Percentiles rank a stretch among this genome's conserved stretches.
Evolutionary conservation across 1,284 basidiomycete genomes (phyloP).

Genomic region (Vanrija humicola): DNA sequence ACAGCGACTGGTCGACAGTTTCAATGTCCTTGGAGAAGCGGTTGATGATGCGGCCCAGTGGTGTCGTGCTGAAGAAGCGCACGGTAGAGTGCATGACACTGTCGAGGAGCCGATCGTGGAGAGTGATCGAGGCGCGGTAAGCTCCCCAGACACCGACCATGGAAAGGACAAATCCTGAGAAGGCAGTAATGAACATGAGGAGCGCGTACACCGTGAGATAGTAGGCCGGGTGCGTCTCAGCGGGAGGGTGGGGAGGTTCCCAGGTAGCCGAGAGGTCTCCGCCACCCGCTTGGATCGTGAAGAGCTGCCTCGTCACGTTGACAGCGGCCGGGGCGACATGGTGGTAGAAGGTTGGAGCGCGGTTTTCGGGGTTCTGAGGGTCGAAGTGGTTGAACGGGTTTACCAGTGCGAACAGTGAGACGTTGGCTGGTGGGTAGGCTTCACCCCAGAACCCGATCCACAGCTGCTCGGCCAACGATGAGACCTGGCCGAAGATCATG

Average conservation of each 20-base stretch:
- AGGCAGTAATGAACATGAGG: slow-evolving; percentile 32
- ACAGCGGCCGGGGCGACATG: too few relatives aligned
- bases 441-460: slow-evolving; percentile 67
- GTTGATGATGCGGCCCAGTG: slow-evolving; percentile 63
- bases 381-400: slow-evolving; percentile 10
- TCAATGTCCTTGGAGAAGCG: slow-evolving; percentile 77
- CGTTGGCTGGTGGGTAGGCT: slow-evolving; percentile 29
- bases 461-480: slow-evolving; percentile 52
- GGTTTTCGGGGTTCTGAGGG: background rate
- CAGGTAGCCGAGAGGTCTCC: slow-evolving; percentile 33
- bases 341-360: too few relatives aligned
- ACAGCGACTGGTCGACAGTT: slow-evolving; percentile 69
- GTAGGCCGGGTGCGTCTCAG: slow-evolving; percentile 39
- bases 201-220: slow-evolving; percentile 49
- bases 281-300: background rate
- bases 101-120: slow-evolving; percentile 42
- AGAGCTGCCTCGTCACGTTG: too few relatives aligned
- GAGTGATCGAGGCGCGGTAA: slow-evolving; percentile 54
- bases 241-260: too few relatives aligned
- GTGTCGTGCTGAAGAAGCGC: slow-evolving; percentile 48
- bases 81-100: slow-evolving; percentile 38
- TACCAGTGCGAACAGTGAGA: slow-evolving; percentile 20
- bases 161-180: slow-evolving; percentile 38
- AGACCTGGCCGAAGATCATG: slow-evolving; percentile 52
- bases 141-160: slow-evolving; percentile 48